Base-by-base conservation (phyloP, 305 asterid species). In the Fraxinus sp. region DNA sequence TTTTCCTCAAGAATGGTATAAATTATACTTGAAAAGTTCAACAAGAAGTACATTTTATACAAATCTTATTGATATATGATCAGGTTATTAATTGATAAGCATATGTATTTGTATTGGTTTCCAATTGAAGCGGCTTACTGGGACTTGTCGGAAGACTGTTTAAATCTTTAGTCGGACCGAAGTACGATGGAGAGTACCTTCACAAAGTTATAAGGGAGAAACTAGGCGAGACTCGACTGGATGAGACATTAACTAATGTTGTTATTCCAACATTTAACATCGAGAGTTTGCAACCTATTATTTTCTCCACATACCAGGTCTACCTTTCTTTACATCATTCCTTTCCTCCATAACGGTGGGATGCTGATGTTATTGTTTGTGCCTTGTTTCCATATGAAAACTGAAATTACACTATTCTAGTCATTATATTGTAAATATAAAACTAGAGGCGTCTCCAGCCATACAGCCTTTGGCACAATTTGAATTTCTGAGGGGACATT, bases 281-380 rank as follows among this genome's bases (percentile, higher is more conserved):
- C 86, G 86, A 64, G 66, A 64, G 76, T 75, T 30, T 90, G 81
- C 90, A 88, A 36, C 93, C 93, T 7, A 74, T 82, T 1, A n/a
- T 90, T 80, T 90, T 90, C 88, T 84, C 93, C 0, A 78, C 93
- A 24, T 87, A 39, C 44, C 83, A 90, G 90, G 93, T 90, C 22
- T 2, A 7, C 32, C 24, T 16, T 13, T 22, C 30, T 44, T 44
- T 44, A 11, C 55, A 44, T 44, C 4, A 44, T 44, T 44, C n/a
- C 55, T 44, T 44, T 44, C n/a, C 55, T 44, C 4, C 55, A 44
- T 2, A 41, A 44, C n/a, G 14, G 4, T 44, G 2, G 52, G 14
- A 3, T 44, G 55, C 55, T 44, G 16, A 44, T 44, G 16, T 11
- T 44, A 3, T 41, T 10, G 16, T 41, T 10, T 10, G 16, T 41